Conservation (phyloP, 768 basidiomycete species). For the Suillus occidentalis region DNA sequence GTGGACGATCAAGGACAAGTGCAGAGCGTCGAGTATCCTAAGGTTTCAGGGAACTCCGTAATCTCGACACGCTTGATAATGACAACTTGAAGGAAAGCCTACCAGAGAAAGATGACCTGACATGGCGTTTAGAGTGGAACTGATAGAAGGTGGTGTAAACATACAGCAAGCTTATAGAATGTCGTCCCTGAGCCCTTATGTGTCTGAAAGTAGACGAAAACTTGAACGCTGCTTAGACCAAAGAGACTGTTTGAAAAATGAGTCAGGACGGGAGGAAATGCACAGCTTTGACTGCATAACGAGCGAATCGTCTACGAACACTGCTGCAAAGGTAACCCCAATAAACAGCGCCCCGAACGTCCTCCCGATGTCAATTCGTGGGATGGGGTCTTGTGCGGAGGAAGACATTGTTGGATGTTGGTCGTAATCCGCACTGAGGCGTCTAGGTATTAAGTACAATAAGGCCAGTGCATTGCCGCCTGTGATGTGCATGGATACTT, state of each 20-base stretch:
- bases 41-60: background rate
- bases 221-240: background rate
- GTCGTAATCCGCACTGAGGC: background rate
- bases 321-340: background rate
- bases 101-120: constrained; percentile 14
- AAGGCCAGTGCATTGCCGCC: background rate
- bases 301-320: background rate
- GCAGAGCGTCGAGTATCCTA: constrained; percentile 38
- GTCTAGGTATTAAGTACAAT: background rate
- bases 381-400: background rate
- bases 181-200: background rate
- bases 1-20: constrained; percentile 36
- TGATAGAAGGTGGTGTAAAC: background rate
- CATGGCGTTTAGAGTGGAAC: background rate
- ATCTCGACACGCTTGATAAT: background rate
- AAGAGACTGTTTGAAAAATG: background rate
- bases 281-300: background rate
- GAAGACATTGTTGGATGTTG: background rate
- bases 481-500: background rate
- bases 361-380: background rate
- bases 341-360: constrained; percentile 4
- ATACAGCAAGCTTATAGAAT: background rate
- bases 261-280: background rate
- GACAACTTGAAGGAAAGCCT: background rate
- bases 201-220: background rate